phyloP scores from a whole-genome alignment of 352 stramenopile genomes.

The Blastocystis sp. region DNA sequence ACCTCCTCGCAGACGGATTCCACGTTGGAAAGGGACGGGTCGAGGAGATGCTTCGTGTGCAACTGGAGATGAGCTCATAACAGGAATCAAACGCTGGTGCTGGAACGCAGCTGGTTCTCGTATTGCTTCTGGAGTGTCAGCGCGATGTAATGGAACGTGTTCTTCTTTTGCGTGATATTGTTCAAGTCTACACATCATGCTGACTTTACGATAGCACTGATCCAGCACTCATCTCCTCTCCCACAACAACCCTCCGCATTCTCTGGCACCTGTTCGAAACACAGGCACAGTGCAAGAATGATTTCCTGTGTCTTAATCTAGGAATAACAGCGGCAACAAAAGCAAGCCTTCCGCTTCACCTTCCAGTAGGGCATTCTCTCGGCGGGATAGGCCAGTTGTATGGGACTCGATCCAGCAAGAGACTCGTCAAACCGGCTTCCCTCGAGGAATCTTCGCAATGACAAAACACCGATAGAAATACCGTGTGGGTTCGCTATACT shows the following conservation, averaged over 20 bases:
- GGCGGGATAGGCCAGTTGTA: constrained; percentile 1
- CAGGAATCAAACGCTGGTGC: not conserved
- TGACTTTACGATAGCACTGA: not conserved
- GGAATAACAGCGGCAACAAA: not conserved
- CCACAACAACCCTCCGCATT: not conserved
- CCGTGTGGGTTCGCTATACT: not conserved
- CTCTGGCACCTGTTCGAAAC: constrained; percentile 44
- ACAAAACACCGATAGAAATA: not conserved
- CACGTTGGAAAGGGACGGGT: constrained; percentile 45
- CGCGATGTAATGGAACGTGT: constrained; percentile 14
- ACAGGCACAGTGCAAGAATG: constrained; percentile 26
- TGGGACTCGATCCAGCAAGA: constrained; percentile 14
- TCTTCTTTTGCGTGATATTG: constrained; percentile 47
- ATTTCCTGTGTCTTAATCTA: constrained; percentile 66
- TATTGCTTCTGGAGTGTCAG: constrained; percentile 38
- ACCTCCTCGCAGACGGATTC: constrained; percentile 44
- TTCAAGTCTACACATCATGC: constrained; percentile 18
- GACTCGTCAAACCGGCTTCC: constrained; percentile 61
- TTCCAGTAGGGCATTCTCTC: constrained; percentile 22
- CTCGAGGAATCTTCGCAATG: constrained; percentile 22
- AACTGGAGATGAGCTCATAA: constrained; percentile 14
- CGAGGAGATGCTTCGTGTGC: constrained; percentile 42
- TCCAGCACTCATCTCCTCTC: constrained; percentile 57
- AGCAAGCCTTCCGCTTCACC: constrained; percentile 21
- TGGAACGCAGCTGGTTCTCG: constrained; percentile 31